Conservation (phyloP, 1,284 basidiomycete species). For the Malassezia dermatis region DNA sequence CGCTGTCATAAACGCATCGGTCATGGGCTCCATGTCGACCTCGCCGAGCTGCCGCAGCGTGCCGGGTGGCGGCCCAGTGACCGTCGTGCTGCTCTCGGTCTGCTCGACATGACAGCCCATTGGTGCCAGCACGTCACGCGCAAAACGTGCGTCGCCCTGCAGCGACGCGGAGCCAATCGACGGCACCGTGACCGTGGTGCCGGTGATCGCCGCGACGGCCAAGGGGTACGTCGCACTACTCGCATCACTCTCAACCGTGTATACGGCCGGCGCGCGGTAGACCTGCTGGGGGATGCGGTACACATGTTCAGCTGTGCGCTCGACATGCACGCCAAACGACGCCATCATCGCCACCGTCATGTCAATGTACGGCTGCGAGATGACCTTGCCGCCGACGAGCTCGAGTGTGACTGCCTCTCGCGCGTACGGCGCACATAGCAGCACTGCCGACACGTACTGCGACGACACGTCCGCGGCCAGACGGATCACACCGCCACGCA, state of each 20-base stretch:
- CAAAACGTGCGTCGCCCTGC: slow-evolving; percentile 92
- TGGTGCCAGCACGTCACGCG: slow-evolving; percentile 76
- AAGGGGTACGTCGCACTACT: slow-evolving; percentile 93
- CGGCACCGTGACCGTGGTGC: slow-evolving; percentile 79
- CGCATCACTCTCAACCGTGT: slow-evolving; percentile 90
- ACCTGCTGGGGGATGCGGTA: slow-evolving; percentile 76
- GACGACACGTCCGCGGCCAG: slow-evolving; percentile 88
- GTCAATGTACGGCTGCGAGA: slow-evolving; percentile 98
- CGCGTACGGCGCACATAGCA: slow-evolving; percentile 92
- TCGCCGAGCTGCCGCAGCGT: slow-evolving; percentile 70
- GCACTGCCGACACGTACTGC: slow-evolving; percentile 94
- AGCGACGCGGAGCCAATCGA: slow-evolving; percentile 84
- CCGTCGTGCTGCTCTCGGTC: slow-evolving; percentile 79
- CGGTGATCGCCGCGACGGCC: slow-evolving; percentile 90
- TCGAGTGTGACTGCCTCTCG: slow-evolving; percentile 69
- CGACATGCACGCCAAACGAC: slow-evolving; percentile 75
- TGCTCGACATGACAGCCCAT: slow-evolving; percentile 92
- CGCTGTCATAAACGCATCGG: slow-evolving; percentile 94
- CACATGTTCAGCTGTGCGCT: slow-evolving; percentile 57
- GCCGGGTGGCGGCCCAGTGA: slow-evolving; percentile 74
- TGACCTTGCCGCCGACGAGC: slow-evolving; percentile 82
- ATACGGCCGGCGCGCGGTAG: slow-evolving; percentile 66
- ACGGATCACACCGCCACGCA: slow-evolving; percentile 71
- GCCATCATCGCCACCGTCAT: slow-evolving; percentile 99
- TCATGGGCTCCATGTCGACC: slow-evolving; percentile 99